phyloP scores from a whole-genome alignment of 2,329 filamentous ascomycete species.

The Aspergillus novoparasiticus region DNA sequence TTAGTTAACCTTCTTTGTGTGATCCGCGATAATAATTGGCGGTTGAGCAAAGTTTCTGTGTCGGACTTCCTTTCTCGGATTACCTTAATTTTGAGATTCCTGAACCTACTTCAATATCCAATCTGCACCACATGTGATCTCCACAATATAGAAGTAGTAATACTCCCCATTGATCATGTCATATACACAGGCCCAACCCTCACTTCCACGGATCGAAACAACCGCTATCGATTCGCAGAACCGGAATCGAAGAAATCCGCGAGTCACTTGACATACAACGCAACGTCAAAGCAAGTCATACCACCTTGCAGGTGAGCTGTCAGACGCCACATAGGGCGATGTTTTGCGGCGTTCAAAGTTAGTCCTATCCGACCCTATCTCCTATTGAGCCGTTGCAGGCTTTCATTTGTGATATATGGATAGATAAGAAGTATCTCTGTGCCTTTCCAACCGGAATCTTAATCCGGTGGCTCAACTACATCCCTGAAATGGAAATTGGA shows the following conservation, averaged over 20 bases:
- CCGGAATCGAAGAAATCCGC: neutral
- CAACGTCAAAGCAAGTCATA: constrained; percentile 12
- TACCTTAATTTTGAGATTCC: constrained; percentile 3
- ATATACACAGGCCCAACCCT: neutral
- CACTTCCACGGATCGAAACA: no score
- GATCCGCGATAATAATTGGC: neutral
- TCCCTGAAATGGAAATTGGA: neutral
- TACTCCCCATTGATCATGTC: neutral
- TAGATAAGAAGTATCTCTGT: neutral
- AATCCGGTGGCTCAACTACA: neutral
- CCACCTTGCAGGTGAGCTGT: constrained; percentile 16
- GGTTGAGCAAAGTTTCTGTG: neutral
- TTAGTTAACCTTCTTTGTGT: constrained; percentile 3
- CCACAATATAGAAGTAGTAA: neutral
- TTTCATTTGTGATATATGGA: constrained; percentile 1
- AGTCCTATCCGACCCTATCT: neutral
- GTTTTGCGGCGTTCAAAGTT: neutral
- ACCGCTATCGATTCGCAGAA: neutral
- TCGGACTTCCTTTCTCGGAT: neutral
- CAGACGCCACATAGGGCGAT: constrained; percentile 12
- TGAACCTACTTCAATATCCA: neutral
- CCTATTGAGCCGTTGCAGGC: neutral
- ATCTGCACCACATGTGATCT: neutral
- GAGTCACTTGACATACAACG: constrained; percentile 5
- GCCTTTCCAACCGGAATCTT: neutral